A percentile compares a stretch with the other conserved stretches of the same genome.
Evolutionary conservation across 169 alveolate genomes (phyloP).

Genomic region (Amoebophrya sp.): DNA sequence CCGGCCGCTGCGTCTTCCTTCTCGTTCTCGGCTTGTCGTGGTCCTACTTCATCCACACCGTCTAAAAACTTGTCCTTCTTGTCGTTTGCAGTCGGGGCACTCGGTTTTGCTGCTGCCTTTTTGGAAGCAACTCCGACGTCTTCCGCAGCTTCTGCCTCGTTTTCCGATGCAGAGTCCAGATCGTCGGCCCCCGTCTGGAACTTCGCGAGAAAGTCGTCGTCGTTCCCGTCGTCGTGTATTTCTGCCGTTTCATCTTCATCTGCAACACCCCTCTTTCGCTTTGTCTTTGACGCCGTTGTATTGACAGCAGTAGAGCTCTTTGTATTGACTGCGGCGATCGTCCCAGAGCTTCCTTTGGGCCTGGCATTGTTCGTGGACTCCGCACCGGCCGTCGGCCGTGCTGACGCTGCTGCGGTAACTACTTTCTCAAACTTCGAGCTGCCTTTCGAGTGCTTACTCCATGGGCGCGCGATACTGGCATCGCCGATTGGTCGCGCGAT

Average conservation of each 20-base stretch:
- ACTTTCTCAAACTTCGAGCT: slow-evolving; percentile 28
- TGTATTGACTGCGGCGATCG: not conserved
- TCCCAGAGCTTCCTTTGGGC: too few relatives aligned
- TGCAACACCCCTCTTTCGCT: slow-evolving; percentile 6
- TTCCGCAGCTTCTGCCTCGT: slow-evolving; percentile 10
- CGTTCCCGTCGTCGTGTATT: too few relatives aligned
- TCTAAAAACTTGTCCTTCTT: not conserved
- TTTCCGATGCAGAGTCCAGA: not conserved
- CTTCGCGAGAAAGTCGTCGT: not conserved
- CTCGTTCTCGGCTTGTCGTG: too few relatives aligned
- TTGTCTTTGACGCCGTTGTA: not conserved
- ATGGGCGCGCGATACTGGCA: slow-evolving; percentile 43
- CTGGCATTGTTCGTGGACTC: not conserved
- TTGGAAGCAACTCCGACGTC: not conserved
- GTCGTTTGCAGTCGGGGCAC: not conserved
- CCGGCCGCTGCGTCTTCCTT: too few relatives aligned
- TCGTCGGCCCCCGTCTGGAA: not conserved
- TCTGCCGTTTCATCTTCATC: slow-evolving; percentile 4
- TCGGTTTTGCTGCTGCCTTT: not conserved
- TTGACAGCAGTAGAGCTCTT: not conserved
- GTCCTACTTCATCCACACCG: not conserved
- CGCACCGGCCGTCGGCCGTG: not conserved
- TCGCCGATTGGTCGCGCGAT: slow-evolving; percentile 51
- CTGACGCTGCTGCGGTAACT: not conserved
- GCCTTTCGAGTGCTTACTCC: slow-evolving; percentile 44